These are phyloP conservation scores for Pestalotiopsis sp. DNA, from an alignment of 2,329 filamentous ascomycete species.

Conservation along the genomic window DNA sequence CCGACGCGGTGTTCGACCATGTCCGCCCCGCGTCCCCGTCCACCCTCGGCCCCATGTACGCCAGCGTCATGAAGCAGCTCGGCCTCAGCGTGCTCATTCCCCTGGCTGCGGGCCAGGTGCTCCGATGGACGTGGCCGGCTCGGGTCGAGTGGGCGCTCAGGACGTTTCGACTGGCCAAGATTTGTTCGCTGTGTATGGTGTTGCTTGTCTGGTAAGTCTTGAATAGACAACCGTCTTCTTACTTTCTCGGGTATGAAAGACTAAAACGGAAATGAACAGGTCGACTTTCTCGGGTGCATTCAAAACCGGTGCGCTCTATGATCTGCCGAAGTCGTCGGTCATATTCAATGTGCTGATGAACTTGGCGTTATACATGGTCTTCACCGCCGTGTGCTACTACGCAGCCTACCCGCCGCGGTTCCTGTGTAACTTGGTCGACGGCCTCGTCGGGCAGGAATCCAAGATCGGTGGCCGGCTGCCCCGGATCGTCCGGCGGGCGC, in stretches of 20 bases:
- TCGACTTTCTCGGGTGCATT: conserved; percentile 70
- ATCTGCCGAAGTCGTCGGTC: conserved; percentile 60
- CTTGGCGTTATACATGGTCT: conserved; percentile 63
- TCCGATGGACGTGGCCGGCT: conserved; percentile 53
- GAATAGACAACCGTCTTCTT: not conserved
- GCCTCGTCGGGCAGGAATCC: conserved; percentile 32
- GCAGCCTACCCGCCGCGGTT: conserved; percentile 43
- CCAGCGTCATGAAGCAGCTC: conserved; percentile 67
- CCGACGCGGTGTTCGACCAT: conserved; percentile 52
- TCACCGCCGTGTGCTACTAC: conserved; percentile 62
- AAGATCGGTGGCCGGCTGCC: conserved; percentile 28
- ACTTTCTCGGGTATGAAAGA: conserved; percentile 7
- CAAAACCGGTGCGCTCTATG: conserved; percentile 60
- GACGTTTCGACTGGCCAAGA: conserved; percentile 53
- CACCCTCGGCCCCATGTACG: conserved; percentile 63
- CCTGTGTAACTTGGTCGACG: conserved; percentile 35
- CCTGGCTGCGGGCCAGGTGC: conserved; percentile 60
- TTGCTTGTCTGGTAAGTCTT: conserved; percentile 48
- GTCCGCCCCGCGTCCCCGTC: conserved; percentile 56
- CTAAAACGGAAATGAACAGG: conserved; percentile 47
- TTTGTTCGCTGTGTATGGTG: conserved; percentile 49
- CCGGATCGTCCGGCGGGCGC: conserved; percentile 26
- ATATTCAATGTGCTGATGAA: conserved; percentile 70
- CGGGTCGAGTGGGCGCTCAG: conserved; percentile 54
- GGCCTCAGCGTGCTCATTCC: conserved; percentile 69